Conservation (phyloP, 768 basidiomycete genomes). For the Russula ochroleuca region DNA sequence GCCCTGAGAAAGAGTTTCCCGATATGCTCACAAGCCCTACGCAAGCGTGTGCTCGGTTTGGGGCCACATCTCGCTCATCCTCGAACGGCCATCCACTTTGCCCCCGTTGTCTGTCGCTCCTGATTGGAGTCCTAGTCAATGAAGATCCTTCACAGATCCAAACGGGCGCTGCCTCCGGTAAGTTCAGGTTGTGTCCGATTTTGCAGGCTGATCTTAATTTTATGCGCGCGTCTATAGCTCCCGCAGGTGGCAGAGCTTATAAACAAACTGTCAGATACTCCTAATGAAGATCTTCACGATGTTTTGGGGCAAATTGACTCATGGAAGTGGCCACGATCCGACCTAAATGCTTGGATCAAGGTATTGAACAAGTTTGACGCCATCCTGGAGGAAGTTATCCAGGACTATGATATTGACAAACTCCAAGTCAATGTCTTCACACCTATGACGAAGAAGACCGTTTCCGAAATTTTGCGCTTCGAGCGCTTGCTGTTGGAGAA, state of each 20-base stretch:
- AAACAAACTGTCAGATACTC: slow-evolving; percentile 56
- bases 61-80: slow-evolving; percentile 10
- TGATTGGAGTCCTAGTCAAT: slow-evolving; percentile 59
- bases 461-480: slow-evolving; percentile 84
- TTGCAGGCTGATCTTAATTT: slow-evolving; percentile 24
- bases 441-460: slow-evolving; percentile 62
- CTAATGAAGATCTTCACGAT: slow-evolving; percentile 66
- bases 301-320: slow-evolving; percentile 63
- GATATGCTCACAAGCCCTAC: slow-evolving; percentile 9
- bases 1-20: slow-evolving; percentile 18
- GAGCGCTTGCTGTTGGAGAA: slow-evolving; percentile 90
- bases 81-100: slow-evolving; percentile 9
- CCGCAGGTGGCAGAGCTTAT: slow-evolving; percentile 81
- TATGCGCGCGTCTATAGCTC: slow-evolving; percentile 45
- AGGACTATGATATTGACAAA: slow-evolving; percentile 80
- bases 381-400: slow-evolving; percentile 77
- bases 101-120: slow-evolving; percentile 1
- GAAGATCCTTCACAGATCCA: slow-evolving; percentile 85
- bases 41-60: slow-evolving; percentile 16
- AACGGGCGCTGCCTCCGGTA: slow-evolving; percentile 76
- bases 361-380: slow-evolving; percentile 94
- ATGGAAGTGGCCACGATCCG: slow-evolving; percentile 96
- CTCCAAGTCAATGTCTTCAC: slow-evolving; percentile 79
- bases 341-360: slow-evolving; percentile 94
- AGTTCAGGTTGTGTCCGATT: slow-evolving; percentile 33